Evolutionary conservation across 2,329 filamentous ascomycete species (phyloP).

Genomic region (Penicillium sp.): DNA sequence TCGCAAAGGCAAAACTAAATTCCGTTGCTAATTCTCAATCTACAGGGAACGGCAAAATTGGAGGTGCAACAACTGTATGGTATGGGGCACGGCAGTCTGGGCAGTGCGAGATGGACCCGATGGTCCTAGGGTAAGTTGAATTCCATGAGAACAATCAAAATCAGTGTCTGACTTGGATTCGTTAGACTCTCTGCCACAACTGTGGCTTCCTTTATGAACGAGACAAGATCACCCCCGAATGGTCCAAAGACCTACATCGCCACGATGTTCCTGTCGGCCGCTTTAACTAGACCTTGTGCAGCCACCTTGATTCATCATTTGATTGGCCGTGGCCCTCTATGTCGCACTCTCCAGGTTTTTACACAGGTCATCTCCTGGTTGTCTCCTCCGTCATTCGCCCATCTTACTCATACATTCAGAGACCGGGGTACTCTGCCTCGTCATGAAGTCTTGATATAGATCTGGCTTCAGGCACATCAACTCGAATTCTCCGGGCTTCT

Average conservation of each 20-base stretch:
- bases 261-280: constrained; percentile 42
- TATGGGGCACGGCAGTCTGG: constrained; percentile 91
- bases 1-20: not conserved
- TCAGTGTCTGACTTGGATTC: constrained; percentile 16
- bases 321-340: not conserved
- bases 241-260: constrained; percentile 68
- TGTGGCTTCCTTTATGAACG: constrained; percentile 88
- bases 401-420: constrained; percentile 4
- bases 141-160: constrained; percentile 1
- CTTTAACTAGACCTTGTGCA: constrained; percentile 17
- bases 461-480: not conserved
- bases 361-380: not conserved
- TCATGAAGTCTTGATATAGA: not conserved
- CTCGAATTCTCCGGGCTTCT: not conserved
- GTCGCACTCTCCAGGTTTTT: not conserved
- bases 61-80: constrained; percentile 82
- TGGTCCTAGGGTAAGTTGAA: constrained; percentile 69
- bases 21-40: constrained; percentile 7
- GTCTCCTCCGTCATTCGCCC: constrained; percentile 7
- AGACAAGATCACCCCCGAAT: constrained; percentile 76
- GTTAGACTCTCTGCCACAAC: constrained; percentile 83
- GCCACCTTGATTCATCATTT: constrained; percentile 4
- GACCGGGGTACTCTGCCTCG: not conserved
- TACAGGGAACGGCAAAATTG: constrained; percentile 72
- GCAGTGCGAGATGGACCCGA: constrained; percentile 87